A percentile compares a stretch with the other conserved stretches of the same genome.
Conservation (phyloP, 352 stramenopile species). For the Pythium oligandrum region DNA sequence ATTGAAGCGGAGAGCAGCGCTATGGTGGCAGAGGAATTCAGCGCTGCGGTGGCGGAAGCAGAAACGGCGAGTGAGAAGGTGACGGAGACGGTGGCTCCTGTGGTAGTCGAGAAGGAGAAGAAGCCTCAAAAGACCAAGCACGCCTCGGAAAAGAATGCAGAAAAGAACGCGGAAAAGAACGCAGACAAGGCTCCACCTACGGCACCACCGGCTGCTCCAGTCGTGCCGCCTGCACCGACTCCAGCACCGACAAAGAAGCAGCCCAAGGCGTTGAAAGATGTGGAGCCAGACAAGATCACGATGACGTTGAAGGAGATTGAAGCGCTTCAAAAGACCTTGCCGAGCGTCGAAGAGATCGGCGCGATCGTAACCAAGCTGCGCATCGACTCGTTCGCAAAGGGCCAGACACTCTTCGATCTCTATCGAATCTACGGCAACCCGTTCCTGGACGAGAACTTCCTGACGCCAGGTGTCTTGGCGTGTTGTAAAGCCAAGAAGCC, state of each 20-base stretch:
- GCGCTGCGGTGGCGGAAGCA: neutral
- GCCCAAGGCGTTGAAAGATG: constrained; percentile 27
- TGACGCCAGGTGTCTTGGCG: constrained; percentile 71
- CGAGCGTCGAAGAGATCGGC: constrained; percentile 60
- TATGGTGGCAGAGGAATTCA: neutral
- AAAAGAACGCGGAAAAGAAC: constrained; percentile 13
- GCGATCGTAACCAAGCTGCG: constrained; percentile 53
- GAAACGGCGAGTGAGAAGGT: constrained; percentile 1
- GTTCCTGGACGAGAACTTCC: constrained; percentile 76
- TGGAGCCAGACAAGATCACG: constrained; percentile 60
- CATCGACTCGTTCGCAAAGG: constrained; percentile 67
- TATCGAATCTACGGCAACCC: constrained; percentile 86
- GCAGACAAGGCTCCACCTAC: constrained; percentile 2
- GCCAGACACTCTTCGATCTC: constrained; percentile 75
- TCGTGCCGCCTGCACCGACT: constrained; percentile 1
- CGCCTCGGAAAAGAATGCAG: constrained; percentile 3
- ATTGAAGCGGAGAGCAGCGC: constrained; percentile 1
- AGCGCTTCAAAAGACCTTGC: constrained; percentile 67
- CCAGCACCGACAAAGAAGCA: constrained; percentile 9
- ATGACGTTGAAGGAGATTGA: constrained; percentile 71
- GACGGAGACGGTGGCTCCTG: neutral
- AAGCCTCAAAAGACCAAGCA: constrained; percentile 12
- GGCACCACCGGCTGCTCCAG: neutral
- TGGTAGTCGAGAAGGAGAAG: constrained; percentile 8
- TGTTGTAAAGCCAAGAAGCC: constrained; percentile 78